A percentile compares a stretch with the other conserved stretches of the same genome.
These are phyloP conservation scores for Blastomyces percursus DNA, from an alignment of 2,329 filamentous ascomycete genomes.

Conservation along the genomic window DNA sequence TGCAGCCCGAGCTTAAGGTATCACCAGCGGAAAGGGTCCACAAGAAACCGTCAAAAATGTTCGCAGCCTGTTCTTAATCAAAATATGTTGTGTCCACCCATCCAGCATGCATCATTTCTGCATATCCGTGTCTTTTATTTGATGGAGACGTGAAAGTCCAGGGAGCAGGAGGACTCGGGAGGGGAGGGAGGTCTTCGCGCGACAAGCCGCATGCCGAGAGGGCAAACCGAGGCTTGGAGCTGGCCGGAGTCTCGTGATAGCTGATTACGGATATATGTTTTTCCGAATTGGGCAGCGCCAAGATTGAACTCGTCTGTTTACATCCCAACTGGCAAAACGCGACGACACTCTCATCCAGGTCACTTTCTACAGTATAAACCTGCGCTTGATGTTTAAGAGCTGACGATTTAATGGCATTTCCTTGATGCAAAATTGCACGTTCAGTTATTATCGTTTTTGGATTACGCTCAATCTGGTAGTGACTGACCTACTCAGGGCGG, in stretches of 20 bases:
- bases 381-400: neutral
- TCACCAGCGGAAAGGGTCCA: neutral
- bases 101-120: neutral
- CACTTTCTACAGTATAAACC: neutral
- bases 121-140: neutral
- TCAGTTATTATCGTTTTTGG: neutral
- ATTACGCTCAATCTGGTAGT: neutral
- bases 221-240: constrained; percentile 17
- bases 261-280: constrained; percentile 13
- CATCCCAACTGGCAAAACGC: neutral
- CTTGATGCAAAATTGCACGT: neutral
- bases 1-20: neutral
- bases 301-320: constrained; percentile 1
- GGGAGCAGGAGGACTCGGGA: constrained; percentile 1
- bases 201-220: constrained; percentile 5
- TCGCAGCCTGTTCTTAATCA: neutral
- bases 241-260: constrained; percentile 26
- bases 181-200: no score
- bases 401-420: neutral
- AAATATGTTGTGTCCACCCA: neutral
- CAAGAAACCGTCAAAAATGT: neutral
- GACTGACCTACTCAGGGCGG: no score
- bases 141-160: neutral
- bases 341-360: neutral
- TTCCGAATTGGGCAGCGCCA: constrained; percentile 10